These are phyloP conservation scores for Sherardia arvensis DNA, from an alignment of 257 asterid species.

Conservation along the genomic window DNA sequence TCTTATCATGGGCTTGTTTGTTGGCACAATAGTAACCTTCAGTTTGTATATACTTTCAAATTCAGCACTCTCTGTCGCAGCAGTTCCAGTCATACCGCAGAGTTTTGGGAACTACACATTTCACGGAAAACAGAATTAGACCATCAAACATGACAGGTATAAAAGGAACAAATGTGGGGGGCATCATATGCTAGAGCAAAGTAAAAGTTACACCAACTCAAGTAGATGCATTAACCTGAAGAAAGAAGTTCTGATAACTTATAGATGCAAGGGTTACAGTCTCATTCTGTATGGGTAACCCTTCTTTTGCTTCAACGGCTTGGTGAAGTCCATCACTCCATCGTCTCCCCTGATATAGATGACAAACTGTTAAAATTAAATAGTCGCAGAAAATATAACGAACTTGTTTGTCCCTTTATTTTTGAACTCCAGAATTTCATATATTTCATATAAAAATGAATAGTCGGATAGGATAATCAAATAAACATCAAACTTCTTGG, in stretches of 20 bases:
- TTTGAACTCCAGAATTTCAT: background rate
- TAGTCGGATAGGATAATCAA: background rate
- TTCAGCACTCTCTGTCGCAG: conserved; percentile 95
- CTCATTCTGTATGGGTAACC: conserved; percentile 91
- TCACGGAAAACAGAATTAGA: conserved; percentile 24
- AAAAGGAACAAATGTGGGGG: background rate
- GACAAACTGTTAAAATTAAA: conserved; percentile 5
- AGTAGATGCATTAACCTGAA: conserved; percentile 59
- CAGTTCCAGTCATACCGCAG: conserved; percentile 99
- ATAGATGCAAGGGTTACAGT: conserved; percentile 95
- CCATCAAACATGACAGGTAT: background rate
- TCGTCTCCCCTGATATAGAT: conserved; percentile 68
- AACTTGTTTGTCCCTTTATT: background rate
- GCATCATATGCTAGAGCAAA: background rate
- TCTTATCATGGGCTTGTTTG: conserved; percentile 98
- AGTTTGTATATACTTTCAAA: conserved; percentile 98
- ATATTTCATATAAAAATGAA: background rate
- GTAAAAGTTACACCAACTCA: conserved; percentile 1
- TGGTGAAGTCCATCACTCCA: conserved; percentile 99
- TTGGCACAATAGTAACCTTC: conserved; percentile 94
- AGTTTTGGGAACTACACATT: conserved; percentile 85
- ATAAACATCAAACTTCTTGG: background rate
- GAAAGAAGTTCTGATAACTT: conserved; percentile 98
- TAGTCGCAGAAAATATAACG: background rate
- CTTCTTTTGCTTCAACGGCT: conserved; percentile 99